These are phyloP conservation scores for Nakazawaea wickerhamii DNA, from an alignment of 805 yeast species.

Conservation along the genomic window DNA sequence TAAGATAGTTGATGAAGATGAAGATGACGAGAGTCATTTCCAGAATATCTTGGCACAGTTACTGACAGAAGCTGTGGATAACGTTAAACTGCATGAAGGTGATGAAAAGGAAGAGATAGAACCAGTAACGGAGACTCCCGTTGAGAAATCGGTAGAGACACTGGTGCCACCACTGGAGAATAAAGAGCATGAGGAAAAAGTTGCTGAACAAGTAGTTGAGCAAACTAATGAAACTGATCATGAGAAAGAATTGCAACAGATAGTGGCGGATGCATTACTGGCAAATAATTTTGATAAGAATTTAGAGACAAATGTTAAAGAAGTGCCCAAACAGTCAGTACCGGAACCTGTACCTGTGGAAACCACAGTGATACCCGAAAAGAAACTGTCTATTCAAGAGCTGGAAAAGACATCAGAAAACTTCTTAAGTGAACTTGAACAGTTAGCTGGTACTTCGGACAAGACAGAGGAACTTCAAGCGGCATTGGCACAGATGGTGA, in stretches of 20 bases:
- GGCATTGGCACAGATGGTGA: conserved; percentile 46
- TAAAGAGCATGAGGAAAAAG: no score
- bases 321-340: background rate
- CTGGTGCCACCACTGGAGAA: no score
- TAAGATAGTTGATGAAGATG: background rate
- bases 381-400: background rate
- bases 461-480: conserved; percentile 36
- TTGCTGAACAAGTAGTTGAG: no score
- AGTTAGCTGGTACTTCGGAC: conserved; percentile 9
- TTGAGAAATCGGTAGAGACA: no score
- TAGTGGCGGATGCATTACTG: conserved; percentile 18
- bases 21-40: conserved; percentile 6
- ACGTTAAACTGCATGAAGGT: conserved; percentile 10
- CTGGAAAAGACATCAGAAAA: conserved; percentile 8
- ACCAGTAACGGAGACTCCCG: no score
- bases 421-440: conserved; percentile 12
- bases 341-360: background rate
- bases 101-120: conserved; percentile 16
- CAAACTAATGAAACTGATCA: conserved; percentile 8
- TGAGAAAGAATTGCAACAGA: conserved; percentile 17
- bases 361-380: background rate
- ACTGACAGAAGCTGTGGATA: conserved; percentile 8
- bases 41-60: conserved; percentile 10
- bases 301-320: background rate
- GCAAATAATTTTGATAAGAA: background rate